A percentile compares a stretch with the other conserved stretches of the same genome.
Evolutionary conservation across 768 basidiomycete genomes (phyloP).

Genomic region (Termitomyces sp.): DNA sequence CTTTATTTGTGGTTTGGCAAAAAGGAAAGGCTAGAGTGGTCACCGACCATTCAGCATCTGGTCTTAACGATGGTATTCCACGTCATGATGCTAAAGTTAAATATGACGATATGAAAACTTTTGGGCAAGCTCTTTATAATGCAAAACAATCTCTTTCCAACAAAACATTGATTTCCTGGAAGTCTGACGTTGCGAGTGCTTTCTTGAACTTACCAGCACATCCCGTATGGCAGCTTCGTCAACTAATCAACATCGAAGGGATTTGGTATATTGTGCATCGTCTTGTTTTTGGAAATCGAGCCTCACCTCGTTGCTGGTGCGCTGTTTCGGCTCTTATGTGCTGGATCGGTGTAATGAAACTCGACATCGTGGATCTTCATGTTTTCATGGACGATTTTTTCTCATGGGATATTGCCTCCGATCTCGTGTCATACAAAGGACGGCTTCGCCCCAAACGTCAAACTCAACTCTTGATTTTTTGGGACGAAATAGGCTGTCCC

Average conservation of each 20-base stretch:
- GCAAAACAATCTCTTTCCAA: slow-evolving; percentile 11
- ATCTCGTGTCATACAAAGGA: too few relatives aligned
- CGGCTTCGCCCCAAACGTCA: too few relatives aligned
- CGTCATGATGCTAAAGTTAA: background rate
- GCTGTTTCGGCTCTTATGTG: slow-evolving; percentile 22
- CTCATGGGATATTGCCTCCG: background rate
- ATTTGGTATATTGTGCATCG: slow-evolving; percentile 2
- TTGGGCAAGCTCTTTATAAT: slow-evolving; percentile 7
- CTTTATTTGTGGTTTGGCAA: slow-evolving; percentile 22
- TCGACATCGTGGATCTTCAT: slow-evolving; percentile 13
- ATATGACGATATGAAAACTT: slow-evolving; percentile 5
- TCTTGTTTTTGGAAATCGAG: too few relatives aligned
- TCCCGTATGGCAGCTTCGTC: slow-evolving; percentile 26
- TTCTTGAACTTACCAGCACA: slow-evolving; percentile 26
- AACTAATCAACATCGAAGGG: slow-evolving; percentile 14
- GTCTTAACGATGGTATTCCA: slow-evolving; percentile 8
- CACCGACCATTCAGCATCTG: background rate
- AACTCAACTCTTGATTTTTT: too few relatives aligned
- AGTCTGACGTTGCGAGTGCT: slow-evolving; percentile 23
- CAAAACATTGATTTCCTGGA: slow-evolving; percentile 17
- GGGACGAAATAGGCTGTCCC: too few relatives aligned
- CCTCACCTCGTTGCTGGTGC: too few relatives aligned
- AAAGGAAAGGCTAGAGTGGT: slow-evolving; percentile 19
- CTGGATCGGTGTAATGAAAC: slow-evolving; percentile 13
- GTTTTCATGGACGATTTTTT: slow-evolving; percentile 20